A percentile compares a stretch with the other conserved stretches of the same genome.
phyloP scores from a whole-genome alignment of 2,329 filamentous ascomycete genomes.

The Dendryphion nanum region DNA sequence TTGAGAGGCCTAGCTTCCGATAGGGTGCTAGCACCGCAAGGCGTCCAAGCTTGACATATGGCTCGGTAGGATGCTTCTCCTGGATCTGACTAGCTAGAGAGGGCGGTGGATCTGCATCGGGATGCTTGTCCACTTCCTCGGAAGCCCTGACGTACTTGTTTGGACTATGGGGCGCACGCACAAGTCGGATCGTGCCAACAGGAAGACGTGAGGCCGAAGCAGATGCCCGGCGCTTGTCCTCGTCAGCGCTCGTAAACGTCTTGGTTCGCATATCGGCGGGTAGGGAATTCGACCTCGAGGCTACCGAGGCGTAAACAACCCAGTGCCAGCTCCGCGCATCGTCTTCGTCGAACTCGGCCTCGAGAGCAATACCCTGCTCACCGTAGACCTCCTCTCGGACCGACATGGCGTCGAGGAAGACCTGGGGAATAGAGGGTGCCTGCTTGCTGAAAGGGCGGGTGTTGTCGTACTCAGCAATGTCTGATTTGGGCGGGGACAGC shows the following conservation, averaged over 20 bases:
- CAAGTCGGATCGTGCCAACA: conserved; percentile 74
- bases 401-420: conserved; percentile 55
- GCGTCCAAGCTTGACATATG: conserved; percentile 79
- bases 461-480: conserved; percentile 38
- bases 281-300: conserved; percentile 40
- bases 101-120: conserved; percentile 25
- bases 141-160: conserved; percentile 56
- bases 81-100: conserved; percentile 46
- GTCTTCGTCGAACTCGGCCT: conserved; percentile 77
- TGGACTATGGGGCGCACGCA: conserved; percentile 75
- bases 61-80: conserved; percentile 62
- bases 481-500: conserved; percentile 33
- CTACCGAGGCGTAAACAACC: conserved; percentile 73
- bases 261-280: conserved; percentile 41
- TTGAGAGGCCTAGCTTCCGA: conserved; percentile 64
- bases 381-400: conserved; percentile 59
- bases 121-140: neutral
- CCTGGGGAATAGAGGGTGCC: conserved; percentile 38
- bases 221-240: conserved; percentile 34
- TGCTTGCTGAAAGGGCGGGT: conserved; percentile 34
- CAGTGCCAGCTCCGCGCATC: conserved; percentile 81
- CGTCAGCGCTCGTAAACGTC: conserved; percentile 40
- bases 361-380: conserved; percentile 57
- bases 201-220: conserved; percentile 49
- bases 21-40: conserved; percentile 68